phyloP scores from a whole-genome alignment of 2,329 filamentous ascomycete genomes.

The Hymenoscyphus salicellus region DNA sequence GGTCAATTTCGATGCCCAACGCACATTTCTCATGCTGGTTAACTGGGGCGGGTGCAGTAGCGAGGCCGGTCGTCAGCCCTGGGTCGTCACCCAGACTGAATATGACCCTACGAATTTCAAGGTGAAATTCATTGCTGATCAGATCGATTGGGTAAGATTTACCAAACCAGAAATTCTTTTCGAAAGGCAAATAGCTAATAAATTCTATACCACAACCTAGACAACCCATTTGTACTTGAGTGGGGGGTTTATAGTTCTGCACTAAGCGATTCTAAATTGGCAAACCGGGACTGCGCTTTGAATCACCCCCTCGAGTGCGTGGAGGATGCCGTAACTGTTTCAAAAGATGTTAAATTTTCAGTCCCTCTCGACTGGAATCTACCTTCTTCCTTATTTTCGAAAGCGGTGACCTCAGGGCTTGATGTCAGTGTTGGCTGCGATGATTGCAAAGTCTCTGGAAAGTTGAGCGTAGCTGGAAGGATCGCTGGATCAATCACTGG shows the following conservation, averaged over 20 bases:
- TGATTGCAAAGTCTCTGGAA: constrained; percentile 8
- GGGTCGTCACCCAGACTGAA: constrained; percentile 5
- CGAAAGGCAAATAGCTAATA: background rate
- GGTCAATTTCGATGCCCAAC: constrained; percentile 10
- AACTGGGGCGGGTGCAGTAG: constrained; percentile 10
- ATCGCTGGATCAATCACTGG: background rate
- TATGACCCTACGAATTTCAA: constrained; percentile 8
- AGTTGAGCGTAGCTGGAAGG: constrained; percentile 7
- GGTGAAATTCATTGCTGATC: constrained; percentile 10
- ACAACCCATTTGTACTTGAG: constrained; percentile 6
- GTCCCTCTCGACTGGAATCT: constrained; percentile 2
- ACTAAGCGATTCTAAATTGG: background rate
- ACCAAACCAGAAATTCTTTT: background rate
- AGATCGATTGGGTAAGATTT: constrained; percentile 5
- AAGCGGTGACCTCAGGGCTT: background rate
- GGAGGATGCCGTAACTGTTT: background rate
- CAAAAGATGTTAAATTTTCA: background rate
- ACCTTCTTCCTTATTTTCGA: background rate
- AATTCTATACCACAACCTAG: background rate
- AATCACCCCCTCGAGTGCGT: background rate
- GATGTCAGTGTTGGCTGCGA: constrained; percentile 11
- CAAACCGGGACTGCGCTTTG: background rate
- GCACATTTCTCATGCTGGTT: constrained; percentile 16
- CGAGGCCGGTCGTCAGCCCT: constrained; percentile 10
- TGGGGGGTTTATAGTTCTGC: constrained; percentile 5